Evolutionary conservation across 192 early-diverging fungal species (phyloP).

Genomic region (Radiomyces spectabilis): DNA sequence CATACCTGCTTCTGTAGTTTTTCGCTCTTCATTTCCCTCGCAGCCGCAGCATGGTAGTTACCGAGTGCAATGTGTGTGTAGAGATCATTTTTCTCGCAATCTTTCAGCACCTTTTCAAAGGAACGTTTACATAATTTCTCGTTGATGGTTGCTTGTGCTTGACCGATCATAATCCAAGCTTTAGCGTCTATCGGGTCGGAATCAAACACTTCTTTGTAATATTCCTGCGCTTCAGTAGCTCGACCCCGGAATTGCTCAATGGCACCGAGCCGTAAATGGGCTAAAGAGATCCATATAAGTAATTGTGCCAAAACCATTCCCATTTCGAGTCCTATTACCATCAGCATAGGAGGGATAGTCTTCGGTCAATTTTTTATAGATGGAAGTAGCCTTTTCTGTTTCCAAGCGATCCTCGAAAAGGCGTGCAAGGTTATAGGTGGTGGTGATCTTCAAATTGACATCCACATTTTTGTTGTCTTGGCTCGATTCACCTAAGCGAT

Average conservation of each 20-base stretch:
- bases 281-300: conserved; percentile 15
- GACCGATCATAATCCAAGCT: conserved; percentile 70
- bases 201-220: conserved; percentile 55
- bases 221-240: conserved; percentile 49
- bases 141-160: conserved; percentile 50
- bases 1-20: conserved; percentile 7
- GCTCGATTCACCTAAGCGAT: neutral
- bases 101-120: conserved; percentile 72
- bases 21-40: conserved; percentile 43
- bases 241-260: conserved; percentile 49
- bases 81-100: conserved; percentile 67
- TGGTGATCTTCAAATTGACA: conserved; percentile 36
- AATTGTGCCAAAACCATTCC: neutral
- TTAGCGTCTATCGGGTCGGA: conserved; percentile 51
- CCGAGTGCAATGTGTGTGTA: conserved; percentile 77
- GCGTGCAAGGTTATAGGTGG: conserved; percentile 71
- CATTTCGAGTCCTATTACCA: conserved; percentile 8
- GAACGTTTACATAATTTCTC: conserved; percentile 62
- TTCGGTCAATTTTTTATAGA: conserved; percentile 56
- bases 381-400: conserved; percentile 47
- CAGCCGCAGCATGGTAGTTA: conserved; percentile 69
- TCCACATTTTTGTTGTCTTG: conserved; percentile 15
- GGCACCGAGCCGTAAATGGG: conserved; percentile 68
- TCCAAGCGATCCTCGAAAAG: conserved; percentile 56
- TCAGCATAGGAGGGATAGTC: conserved; percentile 71